phyloP scores from a whole-genome alignment of 345 rosid species.

The Aquilaria malaccensis region DNA sequence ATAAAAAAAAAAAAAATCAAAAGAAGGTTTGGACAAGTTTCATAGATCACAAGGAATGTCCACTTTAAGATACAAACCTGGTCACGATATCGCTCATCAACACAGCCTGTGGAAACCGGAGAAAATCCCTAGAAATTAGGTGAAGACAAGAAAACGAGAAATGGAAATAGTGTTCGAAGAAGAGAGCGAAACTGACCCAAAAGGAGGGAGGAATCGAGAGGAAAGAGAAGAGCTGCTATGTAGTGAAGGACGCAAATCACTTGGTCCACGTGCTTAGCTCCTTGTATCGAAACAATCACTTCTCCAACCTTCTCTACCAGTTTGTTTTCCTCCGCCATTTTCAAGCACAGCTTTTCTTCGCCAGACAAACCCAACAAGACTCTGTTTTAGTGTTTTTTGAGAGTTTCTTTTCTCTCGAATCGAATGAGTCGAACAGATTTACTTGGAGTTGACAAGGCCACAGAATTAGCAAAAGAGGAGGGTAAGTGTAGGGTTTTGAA shows the following conservation, averaged over 20 bases:
- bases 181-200: constrained; percentile 31
- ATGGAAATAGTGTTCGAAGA: not conserved
- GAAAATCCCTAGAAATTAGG: not conserved
- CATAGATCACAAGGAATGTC: not conserved
- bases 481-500: too few relatives aligned
- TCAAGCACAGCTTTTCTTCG: too few relatives aligned
- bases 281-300: constrained; percentile 39
- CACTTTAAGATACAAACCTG: constrained; percentile 33
- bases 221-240: constrained; percentile 65
- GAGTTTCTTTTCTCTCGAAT: too few relatives aligned
- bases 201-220: constrained; percentile 47
- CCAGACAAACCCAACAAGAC: too few relatives aligned
- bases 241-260: constrained; percentile 76
- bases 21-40: constrained; percentile 1
- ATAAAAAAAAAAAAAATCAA: constrained; percentile 8
- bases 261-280: constrained; percentile 66
- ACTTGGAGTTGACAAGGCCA: too few relatives aligned
- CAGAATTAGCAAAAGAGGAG: too few relatives aligned
- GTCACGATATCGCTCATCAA: constrained; percentile 43
- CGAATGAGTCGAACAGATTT: too few relatives aligned
- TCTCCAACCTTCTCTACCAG: constrained; percentile 51
- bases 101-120: constrained; percentile 33
- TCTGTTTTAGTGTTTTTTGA: too few relatives aligned
- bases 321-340: constrained; percentile 12
- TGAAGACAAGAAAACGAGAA: not conserved